Base-by-base conservation (phyloP, 257 asterid genomes). In the Lavandula angustifolia region DNA sequence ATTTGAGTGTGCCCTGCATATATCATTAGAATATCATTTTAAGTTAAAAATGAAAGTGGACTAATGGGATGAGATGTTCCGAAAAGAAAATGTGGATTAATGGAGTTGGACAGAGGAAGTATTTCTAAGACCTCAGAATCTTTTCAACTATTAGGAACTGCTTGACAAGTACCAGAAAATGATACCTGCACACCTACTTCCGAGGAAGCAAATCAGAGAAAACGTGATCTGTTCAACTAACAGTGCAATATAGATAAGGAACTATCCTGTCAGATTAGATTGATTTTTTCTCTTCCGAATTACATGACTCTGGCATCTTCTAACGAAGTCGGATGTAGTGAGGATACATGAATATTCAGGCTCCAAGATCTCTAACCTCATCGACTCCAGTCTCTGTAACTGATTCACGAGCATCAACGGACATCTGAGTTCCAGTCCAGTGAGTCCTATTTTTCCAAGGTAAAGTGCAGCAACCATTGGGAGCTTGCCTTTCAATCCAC, bases 401-500 rank as follows among this genome's bases (percentile, higher is more conserved):
- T n/a, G 84, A 88, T 68, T 80, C 87, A 66, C 70, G 71, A 63
- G 83, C 87, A 64, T 82, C 97, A 32, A 46, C 69, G 13, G 95
- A 68, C 64, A 84, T 57, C 72, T 81, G 74, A 58, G 82, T 79
- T 59, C 99, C 99, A 40, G 80, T 95, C 99, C 99, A 92, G 68
- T 92, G 99, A 70, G 95, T 73, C 82, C 92, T 79, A 34, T 68
- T 84, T 64, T 81, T 87, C 99, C 99, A 92, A 48, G 99, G 90
- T 70, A 84, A 96, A 18, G 99, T 92, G 79, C 78, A 75, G 75
- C 95, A 92, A 78, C 94, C 89, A 70, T 75, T 77, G 14, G 96
- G 94, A 77, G 86, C 96, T 76, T 89, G 96, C 74, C 65, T 82
- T 71, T 92, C 99, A 6, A 92, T 89, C 97, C 90, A 89, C 89